These are phyloP conservation scores for Strobilomyces dryophilus DNA, from an alignment of 768 basidiomycete genomes.

Conservation along the genomic window DNA sequence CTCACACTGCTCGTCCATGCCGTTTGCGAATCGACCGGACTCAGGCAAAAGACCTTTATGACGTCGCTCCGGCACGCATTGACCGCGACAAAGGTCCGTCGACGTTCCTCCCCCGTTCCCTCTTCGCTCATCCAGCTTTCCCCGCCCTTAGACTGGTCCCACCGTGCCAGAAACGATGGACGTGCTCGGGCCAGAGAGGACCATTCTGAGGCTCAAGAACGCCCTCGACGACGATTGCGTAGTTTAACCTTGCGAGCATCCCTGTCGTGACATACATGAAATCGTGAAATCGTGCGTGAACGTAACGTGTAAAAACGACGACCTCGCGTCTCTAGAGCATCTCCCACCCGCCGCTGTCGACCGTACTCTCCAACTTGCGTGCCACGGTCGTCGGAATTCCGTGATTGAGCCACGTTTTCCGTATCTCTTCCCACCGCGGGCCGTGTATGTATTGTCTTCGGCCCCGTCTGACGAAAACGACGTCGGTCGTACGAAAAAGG, in stretches of 20 bases:
- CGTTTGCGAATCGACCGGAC: conserved; percentile 36
- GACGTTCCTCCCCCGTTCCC: not conserved
- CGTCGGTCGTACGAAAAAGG: no score
- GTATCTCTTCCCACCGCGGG: conserved; percentile 85
- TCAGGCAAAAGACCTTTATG: conserved; percentile 58
- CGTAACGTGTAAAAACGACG: not conserved
- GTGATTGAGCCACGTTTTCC: conserved; percentile 87
- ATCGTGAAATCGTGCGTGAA: not conserved
- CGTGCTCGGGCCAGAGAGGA: conserved; percentile 34
- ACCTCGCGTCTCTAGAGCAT: conserved; percentile 44
- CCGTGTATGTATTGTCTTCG: conserved; percentile 84
- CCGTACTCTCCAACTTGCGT: conserved; percentile 78
- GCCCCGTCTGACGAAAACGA: conserved; percentile 55
- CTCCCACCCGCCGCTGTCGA: conserved; percentile 95
- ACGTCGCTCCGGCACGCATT: conserved; percentile 71
- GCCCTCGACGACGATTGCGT: conserved; percentile 3
- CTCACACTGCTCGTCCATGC: conserved; percentile 40
- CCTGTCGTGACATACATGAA: not conserved
- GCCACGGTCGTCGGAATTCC: conserved; percentile 88
- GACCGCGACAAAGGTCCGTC: conserved; percentile 72
- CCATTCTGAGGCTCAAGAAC: conserved; percentile 13
- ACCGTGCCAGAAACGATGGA: conserved; percentile 38
- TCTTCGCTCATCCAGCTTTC: not conserved
- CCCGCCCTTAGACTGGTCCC: conserved; percentile 36
- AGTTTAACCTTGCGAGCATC: no score